Conservation (phyloP, 2,329 filamentous ascomycete genomes). For the Leptographium wingfieldii region DNA sequence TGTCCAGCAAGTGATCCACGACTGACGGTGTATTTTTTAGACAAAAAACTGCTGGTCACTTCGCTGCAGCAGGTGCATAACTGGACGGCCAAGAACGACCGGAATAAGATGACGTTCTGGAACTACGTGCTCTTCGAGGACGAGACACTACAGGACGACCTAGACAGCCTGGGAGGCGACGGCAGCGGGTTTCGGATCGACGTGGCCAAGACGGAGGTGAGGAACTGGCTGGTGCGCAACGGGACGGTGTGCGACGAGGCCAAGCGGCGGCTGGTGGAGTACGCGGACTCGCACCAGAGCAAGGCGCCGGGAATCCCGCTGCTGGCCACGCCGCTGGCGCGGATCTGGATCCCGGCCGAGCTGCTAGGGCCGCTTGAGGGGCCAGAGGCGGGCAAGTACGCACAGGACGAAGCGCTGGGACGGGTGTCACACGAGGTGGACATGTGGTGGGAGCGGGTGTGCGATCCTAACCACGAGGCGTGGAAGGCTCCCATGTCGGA, state of each 20-base stretch:
- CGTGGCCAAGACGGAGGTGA: slow-evolving; percentile 45
- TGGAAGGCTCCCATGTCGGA: slow-evolving; percentile 48
- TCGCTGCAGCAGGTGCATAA: slow-evolving; percentile 56
- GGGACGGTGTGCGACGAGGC: slow-evolving; percentile 46
- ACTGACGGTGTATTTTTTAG: slow-evolving; percentile 20
- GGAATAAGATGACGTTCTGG: slow-evolving; percentile 61
- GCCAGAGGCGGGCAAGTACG: slow-evolving; percentile 40
- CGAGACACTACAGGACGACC: slow-evolving; percentile 32
- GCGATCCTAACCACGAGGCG: slow-evolving; percentile 47
- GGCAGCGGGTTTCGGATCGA: slow-evolving; percentile 41
- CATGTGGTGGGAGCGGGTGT: slow-evolving; percentile 49
- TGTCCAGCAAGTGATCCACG: not conserved
- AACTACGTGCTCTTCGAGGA: slow-evolving; percentile 52
- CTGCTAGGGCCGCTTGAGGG: slow-evolving; percentile 35
- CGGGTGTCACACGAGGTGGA: slow-evolving; percentile 53
- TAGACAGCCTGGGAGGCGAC: slow-evolving; percentile 38
- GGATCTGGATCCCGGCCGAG: slow-evolving; percentile 42
- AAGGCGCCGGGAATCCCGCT: slow-evolving; percentile 37
- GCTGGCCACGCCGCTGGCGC: slow-evolving; percentile 37
- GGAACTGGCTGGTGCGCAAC: slow-evolving; percentile 51
- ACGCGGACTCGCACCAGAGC: slow-evolving; percentile 36
- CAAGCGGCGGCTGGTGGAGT: slow-evolving; percentile 39
- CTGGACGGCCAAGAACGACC: slow-evolving; percentile 56
- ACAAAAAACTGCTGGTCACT: slow-evolving; percentile 54
- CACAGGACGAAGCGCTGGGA: slow-evolving; percentile 46